A percentile compares a stretch with the other conserved stretches of the same genome.
Conservation (phyloP, 192 early-diverging fungal genomes). For the Jimgerdemannia flammicorona region DNA sequence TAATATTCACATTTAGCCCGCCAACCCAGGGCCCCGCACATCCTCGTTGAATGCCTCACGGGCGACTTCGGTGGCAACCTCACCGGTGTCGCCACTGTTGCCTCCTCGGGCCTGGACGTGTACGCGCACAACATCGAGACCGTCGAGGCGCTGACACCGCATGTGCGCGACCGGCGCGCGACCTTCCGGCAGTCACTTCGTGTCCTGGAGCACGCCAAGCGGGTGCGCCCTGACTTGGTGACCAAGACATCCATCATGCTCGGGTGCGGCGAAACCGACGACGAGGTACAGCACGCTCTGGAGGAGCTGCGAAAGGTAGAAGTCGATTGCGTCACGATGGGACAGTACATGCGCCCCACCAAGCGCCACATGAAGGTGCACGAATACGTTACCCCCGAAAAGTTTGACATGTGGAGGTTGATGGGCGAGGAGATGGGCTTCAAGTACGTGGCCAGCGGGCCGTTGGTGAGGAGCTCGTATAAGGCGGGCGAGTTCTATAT, state of each 20-base stretch:
- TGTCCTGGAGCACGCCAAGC: slow-evolving; percentile 87
- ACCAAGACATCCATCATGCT: slow-evolving; percentile 99
- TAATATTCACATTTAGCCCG: too few species aligned
- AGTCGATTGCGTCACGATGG: slow-evolving; percentile 93
- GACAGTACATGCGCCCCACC: slow-evolving; percentile 99
- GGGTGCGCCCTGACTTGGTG: slow-evolving; percentile 69
- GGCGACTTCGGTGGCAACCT: slow-evolving; percentile 88
- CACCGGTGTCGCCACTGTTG: slow-evolving; percentile 75
- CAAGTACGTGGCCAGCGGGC: slow-evolving; percentile 93
- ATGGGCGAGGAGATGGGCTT: slow-evolving; percentile 84
- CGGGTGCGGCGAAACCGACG: slow-evolving; percentile 93
- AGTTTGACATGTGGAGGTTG: slow-evolving; percentile 85
- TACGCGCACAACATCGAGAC: slow-evolving; percentile 99
- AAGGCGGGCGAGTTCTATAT: slow-evolving; percentile 98
- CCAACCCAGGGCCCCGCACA: slow-evolving; percentile 70
- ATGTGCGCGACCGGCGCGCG: slow-evolving; percentile 90
- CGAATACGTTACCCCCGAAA: slow-evolving; percentile 90
- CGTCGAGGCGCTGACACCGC: slow-evolving; percentile 83
- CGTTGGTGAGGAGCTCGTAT: slow-evolving; percentile 91
- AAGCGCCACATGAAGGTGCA: slow-evolving; percentile 98
- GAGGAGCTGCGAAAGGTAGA: slow-evolving; percentile 74
- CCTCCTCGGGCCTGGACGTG: slow-evolving; percentile 89
- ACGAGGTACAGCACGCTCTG: slow-evolving; percentile 85
- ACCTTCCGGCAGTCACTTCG: slow-evolving; percentile 88
- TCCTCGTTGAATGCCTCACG: slow-evolving; percentile 94